Evolutionary conservation across 1,139 yeast species (phyloP).

Genomic region (Scheffersomyces insectosa): DNA sequence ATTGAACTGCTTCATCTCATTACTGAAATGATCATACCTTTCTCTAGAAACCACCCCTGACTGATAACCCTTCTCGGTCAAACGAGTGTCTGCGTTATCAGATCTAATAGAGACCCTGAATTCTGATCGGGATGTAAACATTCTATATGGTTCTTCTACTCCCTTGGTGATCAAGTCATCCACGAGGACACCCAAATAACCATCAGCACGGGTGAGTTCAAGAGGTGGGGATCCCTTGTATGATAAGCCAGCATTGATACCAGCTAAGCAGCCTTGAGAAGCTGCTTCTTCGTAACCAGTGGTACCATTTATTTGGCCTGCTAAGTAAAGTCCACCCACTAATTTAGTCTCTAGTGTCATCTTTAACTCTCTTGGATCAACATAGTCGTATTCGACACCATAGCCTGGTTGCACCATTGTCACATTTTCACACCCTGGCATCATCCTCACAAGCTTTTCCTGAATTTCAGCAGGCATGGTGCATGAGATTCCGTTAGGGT

Average conservation of each 20-base stretch:
- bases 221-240: constrained; percentile 45
- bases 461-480: constrained; percentile 97
- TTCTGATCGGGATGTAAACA: constrained; percentile 97
- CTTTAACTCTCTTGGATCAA: constrained; percentile 86
- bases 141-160: constrained; percentile 94
- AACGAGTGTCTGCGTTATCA: constrained; percentile 88
- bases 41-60: constrained; percentile 67
- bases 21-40: constrained; percentile 53
- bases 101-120: constrained; percentile 86
- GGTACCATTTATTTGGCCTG: constrained; percentile 98
- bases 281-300: constrained; percentile 99
- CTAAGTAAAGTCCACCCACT: constrained; percentile 77
- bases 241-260: constrained; percentile 82
- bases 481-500: constrained; percentile 95
- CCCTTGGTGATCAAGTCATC: constrained; percentile 96
- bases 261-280: constrained; percentile 94
- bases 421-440: constrained; percentile 89
- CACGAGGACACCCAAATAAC: constrained; percentile 87
- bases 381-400: constrained; percentile 96
- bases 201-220: constrained; percentile 71
- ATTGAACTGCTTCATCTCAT: constrained; percentile 50
- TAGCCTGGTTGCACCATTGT: constrained; percentile 92
- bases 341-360: constrained; percentile 80
- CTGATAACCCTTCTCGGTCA: constrained; percentile 68
- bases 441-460: constrained; percentile 65